phyloP scores from a whole-genome alignment of 306 rosid species.

The Vachellia pachyceras region DNA sequence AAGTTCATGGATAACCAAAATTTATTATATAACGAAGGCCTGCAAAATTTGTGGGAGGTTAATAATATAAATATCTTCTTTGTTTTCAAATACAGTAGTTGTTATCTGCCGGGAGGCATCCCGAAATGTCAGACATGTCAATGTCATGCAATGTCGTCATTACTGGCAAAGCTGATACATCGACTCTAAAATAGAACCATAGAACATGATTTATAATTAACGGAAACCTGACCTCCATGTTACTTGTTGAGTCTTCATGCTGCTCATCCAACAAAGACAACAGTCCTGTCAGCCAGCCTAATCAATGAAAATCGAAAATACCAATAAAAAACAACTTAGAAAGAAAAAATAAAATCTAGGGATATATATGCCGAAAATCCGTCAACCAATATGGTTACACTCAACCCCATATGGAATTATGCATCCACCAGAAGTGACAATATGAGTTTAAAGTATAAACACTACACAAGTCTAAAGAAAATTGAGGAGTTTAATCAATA shows the following conservation, averaged over 20 bases:
- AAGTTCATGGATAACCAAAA: slow-evolving; percentile 15
- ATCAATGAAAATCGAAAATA: slow-evolving; percentile 62
- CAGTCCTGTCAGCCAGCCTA: slow-evolving; percentile 96
- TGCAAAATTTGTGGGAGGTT: slow-evolving; percentile 12
- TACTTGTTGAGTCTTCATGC: slow-evolving; percentile 71
- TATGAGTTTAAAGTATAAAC: slow-evolving; percentile 22
- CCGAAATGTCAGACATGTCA: slow-evolving; percentile 26
- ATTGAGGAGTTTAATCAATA: background rate
- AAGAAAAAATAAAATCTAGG: slow-evolving; percentile 47
- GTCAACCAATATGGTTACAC: slow-evolving; percentile 1
- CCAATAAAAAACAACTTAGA: slow-evolving; percentile 60
- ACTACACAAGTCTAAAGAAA: background rate
- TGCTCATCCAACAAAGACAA: slow-evolving; percentile 87
- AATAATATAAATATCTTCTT: slow-evolving; percentile 14
- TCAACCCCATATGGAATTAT: background rate
- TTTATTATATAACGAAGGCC: slow-evolving; percentile 1
- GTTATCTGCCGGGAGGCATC: slow-evolving; percentile 18
- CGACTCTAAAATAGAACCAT: background rate
- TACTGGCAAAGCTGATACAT: background rate
- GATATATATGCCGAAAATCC: slow-evolving; percentile 24
- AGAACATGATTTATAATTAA: slow-evolving; percentile 22
- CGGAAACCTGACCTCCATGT: slow-evolving; percentile 66
- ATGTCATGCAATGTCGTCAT: slow-evolving; percentile 10
- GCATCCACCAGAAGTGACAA: slow-evolving; percentile 27
- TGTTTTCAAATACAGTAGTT: background rate